A percentile compares a stretch with the other conserved stretches of the same genome.
These are phyloP conservation scores for Leishmania amazonensis DNA, from an alignment of 208 protist species.

Conservation along the genomic window DNA sequence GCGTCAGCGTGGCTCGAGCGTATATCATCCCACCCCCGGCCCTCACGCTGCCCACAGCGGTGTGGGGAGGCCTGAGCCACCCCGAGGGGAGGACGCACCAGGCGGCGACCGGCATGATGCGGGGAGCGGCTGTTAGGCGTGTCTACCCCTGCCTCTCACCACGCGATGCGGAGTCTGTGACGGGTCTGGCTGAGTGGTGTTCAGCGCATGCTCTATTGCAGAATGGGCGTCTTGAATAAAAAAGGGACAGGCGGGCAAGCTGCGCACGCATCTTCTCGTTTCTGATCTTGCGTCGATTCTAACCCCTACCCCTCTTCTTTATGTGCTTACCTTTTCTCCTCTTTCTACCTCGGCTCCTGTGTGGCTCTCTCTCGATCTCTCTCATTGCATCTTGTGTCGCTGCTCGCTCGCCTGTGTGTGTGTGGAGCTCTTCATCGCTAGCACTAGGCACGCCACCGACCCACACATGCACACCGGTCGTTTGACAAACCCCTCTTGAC, in stretches of 20 bases:
- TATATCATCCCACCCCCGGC: not conserved
- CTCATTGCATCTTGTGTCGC: not conserved
- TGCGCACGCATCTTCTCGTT: not conserved
- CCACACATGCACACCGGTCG: not conserved
- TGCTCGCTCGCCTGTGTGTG: not conserved
- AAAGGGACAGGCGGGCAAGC: not conserved
- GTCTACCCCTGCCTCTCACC: not conserved
- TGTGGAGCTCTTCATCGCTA: not conserved
- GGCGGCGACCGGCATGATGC: not conserved
- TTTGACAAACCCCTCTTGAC: not conserved
- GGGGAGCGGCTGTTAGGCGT: not conserved
- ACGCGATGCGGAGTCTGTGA: not conserved
- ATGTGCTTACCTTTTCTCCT: not conserved
- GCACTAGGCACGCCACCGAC: not conserved
- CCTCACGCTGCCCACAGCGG: too few relatives aligned
- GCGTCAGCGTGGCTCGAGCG: not conserved
- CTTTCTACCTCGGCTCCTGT: not conserved
- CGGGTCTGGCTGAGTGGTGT: not conserved
- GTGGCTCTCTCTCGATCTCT: not conserved
- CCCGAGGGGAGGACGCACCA: too few relatives aligned
- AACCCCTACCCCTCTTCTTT: not conserved
- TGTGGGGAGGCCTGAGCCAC: not conserved
- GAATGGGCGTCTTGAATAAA: not conserved
- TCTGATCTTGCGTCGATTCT: not conserved
- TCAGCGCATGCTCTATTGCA: not conserved